phyloP scores from a whole-genome alignment of 257 asterid genomes.

The Petunia axillaris region DNA sequence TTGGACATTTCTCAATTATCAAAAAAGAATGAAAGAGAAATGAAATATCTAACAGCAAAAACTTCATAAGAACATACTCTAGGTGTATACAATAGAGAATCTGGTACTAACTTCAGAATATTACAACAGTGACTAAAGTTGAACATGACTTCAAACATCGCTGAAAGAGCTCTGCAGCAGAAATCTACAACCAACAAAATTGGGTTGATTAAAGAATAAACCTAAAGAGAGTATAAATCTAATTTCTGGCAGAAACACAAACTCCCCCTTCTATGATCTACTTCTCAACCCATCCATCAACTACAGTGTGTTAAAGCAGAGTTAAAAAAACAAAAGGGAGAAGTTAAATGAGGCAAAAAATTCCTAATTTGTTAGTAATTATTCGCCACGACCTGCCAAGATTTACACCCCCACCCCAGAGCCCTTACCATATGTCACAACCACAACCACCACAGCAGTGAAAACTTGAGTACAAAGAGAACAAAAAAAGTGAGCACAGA shows the following conservation, averaged over 20 bases:
- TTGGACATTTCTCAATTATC: too few species aligned
- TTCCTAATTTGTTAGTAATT: constrained; percentile 45
- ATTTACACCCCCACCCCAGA: neutral
- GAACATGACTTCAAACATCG: constrained; percentile 18
- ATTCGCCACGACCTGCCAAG: constrained; percentile 28
- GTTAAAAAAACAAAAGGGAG: constrained; percentile 28
- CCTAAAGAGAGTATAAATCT: constrained; percentile 34
- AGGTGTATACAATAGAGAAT: constrained; percentile 28
- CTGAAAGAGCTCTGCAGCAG: constrained; percentile 37
- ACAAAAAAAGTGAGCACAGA: neutral
- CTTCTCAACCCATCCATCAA: constrained; percentile 26
- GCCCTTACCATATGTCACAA: neutral
- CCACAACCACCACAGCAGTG: neutral
- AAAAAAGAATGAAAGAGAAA: neutral
- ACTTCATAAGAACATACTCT: neutral
- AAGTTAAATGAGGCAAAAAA: constrained; percentile 30
- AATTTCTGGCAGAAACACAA: constrained; percentile 40
- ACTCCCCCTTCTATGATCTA: constrained; percentile 37
- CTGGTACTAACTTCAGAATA: constrained; percentile 12
- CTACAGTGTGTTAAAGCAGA: constrained; percentile 22
- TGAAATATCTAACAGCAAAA: neutral
- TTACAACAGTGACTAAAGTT: constrained; percentile 35
- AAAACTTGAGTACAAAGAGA: constrained; percentile 11
- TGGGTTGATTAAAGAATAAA: constrained; percentile 31
- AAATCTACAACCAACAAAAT: constrained; percentile 41